A percentile compares a stretch with the other conserved stretches of the same genome.
Conservation (phyloP, 306 rosid species). For the Cucurbita argyrosperma region DNA sequence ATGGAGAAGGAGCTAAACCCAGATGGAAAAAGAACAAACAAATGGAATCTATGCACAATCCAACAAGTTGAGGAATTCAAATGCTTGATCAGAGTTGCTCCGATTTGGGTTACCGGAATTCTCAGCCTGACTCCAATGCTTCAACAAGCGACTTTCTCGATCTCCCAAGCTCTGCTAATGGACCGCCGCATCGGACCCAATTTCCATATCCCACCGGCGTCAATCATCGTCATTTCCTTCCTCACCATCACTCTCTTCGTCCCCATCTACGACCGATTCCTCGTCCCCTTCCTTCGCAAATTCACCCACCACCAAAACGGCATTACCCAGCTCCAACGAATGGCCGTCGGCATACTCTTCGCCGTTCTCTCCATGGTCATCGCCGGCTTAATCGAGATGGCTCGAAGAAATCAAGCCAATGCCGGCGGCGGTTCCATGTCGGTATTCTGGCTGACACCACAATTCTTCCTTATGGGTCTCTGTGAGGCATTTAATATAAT, state of each 20-base stretch:
- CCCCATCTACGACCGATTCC: conserved; percentile 33
- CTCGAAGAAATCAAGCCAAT: conserved; percentile 20
- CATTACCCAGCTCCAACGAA: conserved; percentile 39
- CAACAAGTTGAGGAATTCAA: conserved; percentile 60
- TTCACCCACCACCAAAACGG: conserved; percentile 43
- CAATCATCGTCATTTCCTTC: conserved; percentile 33
- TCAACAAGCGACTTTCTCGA: conserved; percentile 39
- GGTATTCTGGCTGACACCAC: conserved; percentile 46
- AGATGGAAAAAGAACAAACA: conserved; percentile 30
- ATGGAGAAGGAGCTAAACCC: conserved; percentile 31
- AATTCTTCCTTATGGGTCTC: conserved; percentile 36
- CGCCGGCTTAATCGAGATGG: conserved; percentile 41
- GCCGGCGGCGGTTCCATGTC: conserved; percentile 25
- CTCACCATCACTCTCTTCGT: conserved; percentile 33
- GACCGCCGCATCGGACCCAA: conserved; percentile 48
- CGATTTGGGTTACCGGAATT: conserved; percentile 40
- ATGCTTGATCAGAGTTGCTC: conserved; percentile 30
- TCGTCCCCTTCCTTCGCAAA: conserved; percentile 34
- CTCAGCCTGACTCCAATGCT: conserved; percentile 20
- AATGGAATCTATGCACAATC: conserved; percentile 40
- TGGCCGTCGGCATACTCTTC: conserved; percentile 48
- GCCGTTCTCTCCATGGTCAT: conserved; percentile 40
- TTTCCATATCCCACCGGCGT: conserved; percentile 58
- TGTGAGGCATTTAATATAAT: conserved; percentile 48
- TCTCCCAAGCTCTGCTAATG: conserved; percentile 69